A percentile compares a stretch with the other conserved stretches of the same genome.
Evolutionary conservation across 768 basidiomycete genomes (phyloP).

Genomic region (Panaeolus cyanescens): DNA sequence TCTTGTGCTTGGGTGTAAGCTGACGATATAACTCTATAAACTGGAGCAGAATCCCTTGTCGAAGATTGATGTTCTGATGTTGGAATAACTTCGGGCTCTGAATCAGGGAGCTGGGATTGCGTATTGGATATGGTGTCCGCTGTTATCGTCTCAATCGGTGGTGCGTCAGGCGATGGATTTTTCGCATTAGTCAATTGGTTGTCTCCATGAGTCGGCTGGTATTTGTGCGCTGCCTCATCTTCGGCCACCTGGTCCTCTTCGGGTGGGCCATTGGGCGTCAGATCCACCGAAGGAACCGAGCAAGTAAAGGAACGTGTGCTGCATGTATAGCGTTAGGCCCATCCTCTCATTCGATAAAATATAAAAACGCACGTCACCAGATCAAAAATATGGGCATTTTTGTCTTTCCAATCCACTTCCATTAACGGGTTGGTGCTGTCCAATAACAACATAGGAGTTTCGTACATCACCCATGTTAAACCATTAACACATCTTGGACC

Average conservation of each 20-base stretch:
- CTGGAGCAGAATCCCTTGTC: not conserved
- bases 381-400: constrained; percentile 19
- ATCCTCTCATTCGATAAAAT: constrained; percentile 2
- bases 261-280: not conserved
- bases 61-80: too few species aligned
- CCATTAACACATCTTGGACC: constrained; percentile 27
- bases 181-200: too few species aligned
- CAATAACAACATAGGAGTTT: constrained; percentile 29
- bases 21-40: not conserved
- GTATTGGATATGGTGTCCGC: too few species aligned
- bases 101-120: too few species aligned
- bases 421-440: constrained; percentile 24
- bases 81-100: too few species aligned
- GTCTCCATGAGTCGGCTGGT: too few species aligned
- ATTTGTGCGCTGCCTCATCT: not conserved
- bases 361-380: constrained; percentile 20
- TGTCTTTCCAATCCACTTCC: constrained; percentile 10
- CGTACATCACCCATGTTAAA: constrained; percentile 25
- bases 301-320: constrained; percentile 19
- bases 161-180: too few species aligned
- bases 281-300: not conserved
- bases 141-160: too few species aligned
- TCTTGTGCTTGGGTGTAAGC: not conserved
- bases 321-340: not conserved
- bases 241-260: not conserved